Conservation (phyloP, 345 rosid genomes). For the Draba incana region DNA sequence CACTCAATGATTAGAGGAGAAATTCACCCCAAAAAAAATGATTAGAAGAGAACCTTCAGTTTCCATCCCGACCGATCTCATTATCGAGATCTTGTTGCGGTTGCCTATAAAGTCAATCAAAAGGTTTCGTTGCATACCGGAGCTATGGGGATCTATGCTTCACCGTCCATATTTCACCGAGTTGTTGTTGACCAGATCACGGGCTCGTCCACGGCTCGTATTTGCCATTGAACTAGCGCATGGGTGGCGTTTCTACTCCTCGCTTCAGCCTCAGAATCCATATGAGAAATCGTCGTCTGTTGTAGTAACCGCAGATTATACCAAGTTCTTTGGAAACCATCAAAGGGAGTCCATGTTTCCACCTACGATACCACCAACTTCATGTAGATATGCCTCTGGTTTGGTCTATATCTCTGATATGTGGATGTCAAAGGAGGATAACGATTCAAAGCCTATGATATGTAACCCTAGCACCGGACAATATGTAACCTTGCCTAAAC, state of each 20-base stretch:
- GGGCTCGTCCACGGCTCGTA: slow-evolving; percentile 1
- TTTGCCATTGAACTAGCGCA: not conserved
- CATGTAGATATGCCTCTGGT: not conserved
- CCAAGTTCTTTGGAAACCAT: not conserved
- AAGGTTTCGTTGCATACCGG: not conserved
- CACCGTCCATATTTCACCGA: not conserved
- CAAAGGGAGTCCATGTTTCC: not conserved
- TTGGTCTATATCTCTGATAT: not conserved
- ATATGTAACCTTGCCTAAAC: not conserved
- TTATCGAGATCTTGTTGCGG: not conserved
- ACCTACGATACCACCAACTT: not conserved
- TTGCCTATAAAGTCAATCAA: not conserved
- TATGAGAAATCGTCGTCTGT: not conserved
- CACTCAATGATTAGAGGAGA: not conserved
- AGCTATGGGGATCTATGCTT: slow-evolving; percentile 1
- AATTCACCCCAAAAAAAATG: too few species aligned
- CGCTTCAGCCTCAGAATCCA: not conserved
- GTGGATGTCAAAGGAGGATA: not conserved
- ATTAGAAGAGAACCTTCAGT: too few species aligned
- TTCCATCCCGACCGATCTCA: slow-evolving; percentile 3
- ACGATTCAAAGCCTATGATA: not conserved
- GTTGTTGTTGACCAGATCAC: not conserved
- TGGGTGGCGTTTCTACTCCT: not conserved
- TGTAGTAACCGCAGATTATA: not conserved
- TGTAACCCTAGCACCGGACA: not conserved